Percentiles rank a stretch among this genome's conserved stretches.
Conservation (phyloP, 2,329 filamentous ascomycete species). For the Cucurbitaria berberidis region DNA sequence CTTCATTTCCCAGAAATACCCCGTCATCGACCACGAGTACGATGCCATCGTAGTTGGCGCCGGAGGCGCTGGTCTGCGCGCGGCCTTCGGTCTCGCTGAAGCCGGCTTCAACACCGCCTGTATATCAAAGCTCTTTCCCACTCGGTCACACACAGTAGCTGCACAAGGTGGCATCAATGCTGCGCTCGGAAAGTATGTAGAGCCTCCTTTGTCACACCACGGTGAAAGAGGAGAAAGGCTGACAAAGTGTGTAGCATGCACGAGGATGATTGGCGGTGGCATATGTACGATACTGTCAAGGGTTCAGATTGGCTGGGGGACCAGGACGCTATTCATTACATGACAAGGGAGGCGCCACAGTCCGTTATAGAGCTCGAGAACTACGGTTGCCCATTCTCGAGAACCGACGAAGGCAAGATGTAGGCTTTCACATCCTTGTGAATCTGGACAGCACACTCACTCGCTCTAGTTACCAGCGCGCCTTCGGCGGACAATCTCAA, state of each 20-base stretch:
- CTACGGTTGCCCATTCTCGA: conserved; percentile 95
- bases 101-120: conserved; percentile 89
- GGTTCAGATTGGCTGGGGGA: conserved; percentile 97
- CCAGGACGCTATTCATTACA: conserved; percentile 98
- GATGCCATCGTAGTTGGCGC: conserved; percentile 94
- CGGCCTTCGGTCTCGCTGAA: conserved; percentile 84
- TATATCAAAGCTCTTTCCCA: conserved; percentile 85
- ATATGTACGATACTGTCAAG: conserved; percentile 99
- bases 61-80: conserved; percentile 80
- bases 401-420: conserved; percentile 97
- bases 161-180: conserved; percentile 82
- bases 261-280: conserved; percentile 98
- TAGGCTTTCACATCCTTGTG: conserved; percentile 45
- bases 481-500: conserved; percentile 96
- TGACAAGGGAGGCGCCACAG: conserved; percentile 91
- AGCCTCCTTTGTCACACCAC: background rate
- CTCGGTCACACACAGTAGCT: conserved; percentile 83
- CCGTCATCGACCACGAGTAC: conserved; percentile 98
- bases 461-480: conserved; percentile 81
- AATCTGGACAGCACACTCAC: conserved; percentile 9
- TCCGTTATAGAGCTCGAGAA: conserved; percentile 95
- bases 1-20: conserved; percentile 87
- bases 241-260: conserved; percentile 70
- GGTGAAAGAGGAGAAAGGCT: conserved; percentile 14
- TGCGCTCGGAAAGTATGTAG: conserved; percentile 73